Conservation (phyloP, 192 early-diverging fungal species). For the Kappamyces sp. region DNA sequence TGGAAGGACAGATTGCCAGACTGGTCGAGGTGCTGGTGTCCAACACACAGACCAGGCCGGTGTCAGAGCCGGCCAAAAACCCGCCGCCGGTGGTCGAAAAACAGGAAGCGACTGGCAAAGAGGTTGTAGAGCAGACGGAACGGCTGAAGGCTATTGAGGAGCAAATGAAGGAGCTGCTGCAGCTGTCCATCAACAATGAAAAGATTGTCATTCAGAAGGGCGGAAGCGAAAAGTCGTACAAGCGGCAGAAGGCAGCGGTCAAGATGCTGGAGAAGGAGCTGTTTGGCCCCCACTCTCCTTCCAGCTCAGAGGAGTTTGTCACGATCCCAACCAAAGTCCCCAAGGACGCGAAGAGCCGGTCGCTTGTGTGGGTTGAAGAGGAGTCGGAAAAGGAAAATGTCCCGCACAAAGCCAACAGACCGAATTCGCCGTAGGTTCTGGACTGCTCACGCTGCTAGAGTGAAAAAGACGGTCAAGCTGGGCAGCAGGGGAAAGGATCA, state of each 20-base stretch:
- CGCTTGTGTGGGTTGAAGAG: slow-evolving; percentile 6
- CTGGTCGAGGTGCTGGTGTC: no score
- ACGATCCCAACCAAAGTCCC: slow-evolving; percentile 3
- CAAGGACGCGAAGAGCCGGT: slow-evolving; percentile 3
- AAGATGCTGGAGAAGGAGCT: not conserved
- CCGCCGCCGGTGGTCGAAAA: not conserved
- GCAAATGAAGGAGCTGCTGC: not conserved
- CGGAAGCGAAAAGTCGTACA: not conserved
- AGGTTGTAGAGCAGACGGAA: not conserved
- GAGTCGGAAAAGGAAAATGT: not conserved
- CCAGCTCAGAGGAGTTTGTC: slow-evolving; percentile 8
- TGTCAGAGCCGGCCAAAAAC: not conserved
- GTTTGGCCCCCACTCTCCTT: slow-evolving; percentile 4
- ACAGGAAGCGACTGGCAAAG: not conserved
- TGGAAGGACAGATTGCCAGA: no score
- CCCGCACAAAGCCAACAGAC: no score
- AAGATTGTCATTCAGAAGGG: not conserved
- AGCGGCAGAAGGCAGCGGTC: not conserved
- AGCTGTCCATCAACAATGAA: not conserved
- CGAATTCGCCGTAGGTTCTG: no score
- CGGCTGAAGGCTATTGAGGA: not conserved
- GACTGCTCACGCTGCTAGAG: not conserved
- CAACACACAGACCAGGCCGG: no score
- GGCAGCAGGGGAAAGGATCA: not conserved
- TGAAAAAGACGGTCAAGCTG: not conserved